A percentile compares a stretch with the other conserved stretches of the same genome.
phyloP scores from a whole-genome alignment of 1,284 basidiomycete species.

The Erythrobasidium hasegawianum region DNA sequence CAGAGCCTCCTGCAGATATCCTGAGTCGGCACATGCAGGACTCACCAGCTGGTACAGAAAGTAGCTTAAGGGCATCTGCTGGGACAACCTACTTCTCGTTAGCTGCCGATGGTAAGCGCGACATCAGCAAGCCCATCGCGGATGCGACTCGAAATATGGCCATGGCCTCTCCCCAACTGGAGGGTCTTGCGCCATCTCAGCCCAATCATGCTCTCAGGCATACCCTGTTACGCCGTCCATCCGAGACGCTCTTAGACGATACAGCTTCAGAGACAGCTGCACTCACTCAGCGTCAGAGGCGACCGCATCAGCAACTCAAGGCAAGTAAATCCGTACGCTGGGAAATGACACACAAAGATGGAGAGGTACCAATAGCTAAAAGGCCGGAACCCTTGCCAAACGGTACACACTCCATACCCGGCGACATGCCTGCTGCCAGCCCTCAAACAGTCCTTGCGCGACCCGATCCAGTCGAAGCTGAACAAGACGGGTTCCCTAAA shows the following conservation, averaged over 20 bases:
- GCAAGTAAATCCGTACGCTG: constrained; percentile 6
- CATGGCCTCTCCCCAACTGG: too few species aligned
- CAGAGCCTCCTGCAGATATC: neutral
- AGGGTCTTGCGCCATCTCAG: too few species aligned
- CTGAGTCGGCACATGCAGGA: neutral
- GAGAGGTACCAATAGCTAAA: constrained; percentile 1
- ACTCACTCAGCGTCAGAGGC: neutral
- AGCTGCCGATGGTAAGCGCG: too few species aligned
- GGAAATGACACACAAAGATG: constrained; percentile 18
- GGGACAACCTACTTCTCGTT: too few species aligned
- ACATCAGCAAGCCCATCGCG: too few species aligned
- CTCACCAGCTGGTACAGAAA: constrained; percentile 1
- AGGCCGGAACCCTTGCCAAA: neutral
- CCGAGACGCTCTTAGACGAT: constrained; percentile 17
- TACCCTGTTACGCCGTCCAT: constrained; percentile 29
- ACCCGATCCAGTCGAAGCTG: constrained; percentile 27
- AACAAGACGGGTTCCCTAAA: constrained; percentile 1
- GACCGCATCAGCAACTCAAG: neutral
- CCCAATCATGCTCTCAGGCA: constrained; percentile 9
- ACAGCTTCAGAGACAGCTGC: constrained; percentile 23
- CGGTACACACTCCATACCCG: neutral
- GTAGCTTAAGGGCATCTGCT: neutral
- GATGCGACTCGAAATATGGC: too few species aligned
- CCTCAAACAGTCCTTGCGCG: constrained; percentile 37
- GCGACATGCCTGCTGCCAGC: constrained; percentile 37